A percentile compares a stretch with the other conserved stretches of the same genome.
Conservation (phyloP, 805 yeast genomes). For the Starmerella stigmatis region DNA sequence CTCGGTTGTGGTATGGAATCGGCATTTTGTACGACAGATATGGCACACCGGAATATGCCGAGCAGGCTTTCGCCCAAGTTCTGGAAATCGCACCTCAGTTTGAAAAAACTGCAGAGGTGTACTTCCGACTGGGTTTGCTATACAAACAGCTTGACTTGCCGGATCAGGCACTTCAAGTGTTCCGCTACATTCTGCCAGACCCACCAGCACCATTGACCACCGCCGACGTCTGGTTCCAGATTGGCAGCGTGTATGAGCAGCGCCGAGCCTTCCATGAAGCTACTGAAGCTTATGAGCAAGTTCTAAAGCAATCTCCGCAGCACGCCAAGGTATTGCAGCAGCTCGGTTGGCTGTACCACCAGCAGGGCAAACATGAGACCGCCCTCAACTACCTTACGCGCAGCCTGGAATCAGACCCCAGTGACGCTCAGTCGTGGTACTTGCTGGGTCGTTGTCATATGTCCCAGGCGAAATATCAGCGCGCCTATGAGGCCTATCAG, state of each 20-base stretch:
- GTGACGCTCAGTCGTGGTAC: slow-evolving; percentile 96
- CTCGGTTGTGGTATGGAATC: slow-evolving; percentile 97
- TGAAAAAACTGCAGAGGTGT: slow-evolving; percentile 92
- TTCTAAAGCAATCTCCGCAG: slow-evolving; percentile 75
- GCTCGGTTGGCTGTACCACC: slow-evolving; percentile 86
- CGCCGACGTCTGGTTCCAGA: slow-evolving; percentile 97
- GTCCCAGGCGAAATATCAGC: slow-evolving; percentile 89
- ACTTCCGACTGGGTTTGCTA: slow-evolving; percentile 90
- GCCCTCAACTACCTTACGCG: slow-evolving; percentile 76
- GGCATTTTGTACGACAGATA: slow-evolving; percentile 94
- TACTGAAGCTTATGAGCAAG: slow-evolving; percentile 89
- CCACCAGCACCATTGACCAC: slow-evolving; percentile 96
- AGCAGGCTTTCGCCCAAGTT: slow-evolving; percentile 94
- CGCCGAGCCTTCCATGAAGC: slow-evolving; percentile 87
- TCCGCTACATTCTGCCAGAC: slow-evolving; percentile 75
- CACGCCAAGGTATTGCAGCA: slow-evolving; percentile 96
- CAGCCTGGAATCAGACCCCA: slow-evolving; percentile 76
- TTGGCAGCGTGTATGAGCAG: slow-evolving; percentile 90
- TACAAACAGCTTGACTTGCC: slow-evolving; percentile 90
- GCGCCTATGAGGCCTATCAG: slow-evolving; percentile 96
- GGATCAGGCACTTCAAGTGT: slow-evolving; percentile 82
- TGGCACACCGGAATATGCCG: slow-evolving; percentile 94
- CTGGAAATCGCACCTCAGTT: slow-evolving; percentile 91
- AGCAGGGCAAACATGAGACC: slow-evolving; percentile 57
- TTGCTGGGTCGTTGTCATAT: slow-evolving; percentile 92